phyloP scores from a whole-genome alignment of 768 basidiomycete genomes.

The Hericium alpestre region DNA sequence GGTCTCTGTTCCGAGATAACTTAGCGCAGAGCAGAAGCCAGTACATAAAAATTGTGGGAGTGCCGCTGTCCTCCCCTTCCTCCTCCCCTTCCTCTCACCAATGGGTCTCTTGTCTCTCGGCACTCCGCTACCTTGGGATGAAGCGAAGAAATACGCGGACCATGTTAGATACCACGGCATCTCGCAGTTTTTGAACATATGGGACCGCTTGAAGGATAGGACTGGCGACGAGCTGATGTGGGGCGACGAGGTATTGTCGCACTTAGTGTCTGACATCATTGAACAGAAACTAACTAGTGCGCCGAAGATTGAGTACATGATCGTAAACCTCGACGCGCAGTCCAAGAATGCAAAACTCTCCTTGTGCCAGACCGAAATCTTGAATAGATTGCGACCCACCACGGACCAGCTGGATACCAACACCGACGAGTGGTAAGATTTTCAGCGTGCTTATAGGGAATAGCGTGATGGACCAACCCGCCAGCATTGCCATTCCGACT shows the following conservation, averaged over 20 bases:
- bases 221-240: slow-evolving; percentile 88
- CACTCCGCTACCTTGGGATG: slow-evolving; percentile 86
- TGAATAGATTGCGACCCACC: slow-evolving; percentile 62
- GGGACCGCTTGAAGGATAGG: slow-evolving; percentile 86
- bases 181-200: slow-evolving; percentile 87
- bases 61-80: not conserved
- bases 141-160: slow-evolving; percentile 77
- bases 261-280: no score
- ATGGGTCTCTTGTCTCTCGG: slow-evolving; percentile 95
- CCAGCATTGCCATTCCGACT: slow-evolving; percentile 37
- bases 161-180: slow-evolving; percentile 91
- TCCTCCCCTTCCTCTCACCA: not conserved
- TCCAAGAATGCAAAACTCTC: slow-evolving; percentile 78
- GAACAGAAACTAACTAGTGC: no score
- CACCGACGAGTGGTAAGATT: slow-evolving; percentile 48
- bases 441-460: not conserved
- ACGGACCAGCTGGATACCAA: slow-evolving; percentile 55
- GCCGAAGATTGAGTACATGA: slow-evolving; percentile 88
- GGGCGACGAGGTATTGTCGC: slow-evolving; percentile 85
- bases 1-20: not conserved
- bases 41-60: not conserved
- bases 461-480: not conserved
- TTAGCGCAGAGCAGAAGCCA: not conserved
- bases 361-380: slow-evolving; percentile 90
- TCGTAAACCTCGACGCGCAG: slow-evolving; percentile 73